Evolutionary conservation across 2,329 filamentous ascomycete species (phyloP), one percentile per base, ranked within the genome.

Genomic region (Colletotrichum aenigma): DNA sequence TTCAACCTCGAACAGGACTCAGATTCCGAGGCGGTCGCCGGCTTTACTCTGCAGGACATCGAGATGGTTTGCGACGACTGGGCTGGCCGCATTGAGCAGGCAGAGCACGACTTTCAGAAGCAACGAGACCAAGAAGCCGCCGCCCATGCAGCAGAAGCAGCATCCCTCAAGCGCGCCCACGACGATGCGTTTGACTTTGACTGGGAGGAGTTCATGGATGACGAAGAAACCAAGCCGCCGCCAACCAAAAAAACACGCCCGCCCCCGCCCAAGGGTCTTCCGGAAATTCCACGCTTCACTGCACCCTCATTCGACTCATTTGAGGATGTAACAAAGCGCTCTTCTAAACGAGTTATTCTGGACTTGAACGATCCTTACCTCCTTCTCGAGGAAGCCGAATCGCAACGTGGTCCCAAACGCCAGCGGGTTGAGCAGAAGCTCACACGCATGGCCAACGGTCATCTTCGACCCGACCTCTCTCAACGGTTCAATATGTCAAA

Each of bases 401-500:
- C 91, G 21, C 91, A 93, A 78, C 88, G 90, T 32, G 88, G 90
- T 13, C 85, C 90, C 21, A 94, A 94, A 83, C 91, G 92, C 72
- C 88, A 87, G 26, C 89, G 88, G 58, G 80, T 87, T 16, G 87
- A 91, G 73, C 86, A 88, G 67, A 92, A 92, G 77, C 89, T 91
- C 78, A 93, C 91, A 84, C 93, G 90, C 77, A 93, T 92, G 87
- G 92, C 91, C 9, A 93, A 91, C 72, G 92, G 93, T 18, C 93
- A 92, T 66, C 86, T 95, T 56, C 92, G 93, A 4, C 94, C 93
- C 70, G 93, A 95, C 71, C 90, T 98, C 43, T 91, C 91, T 48
- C 91, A 94, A 79, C 93, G 96, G 56, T 99, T 98, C 89, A 98
- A 98, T 82, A 94, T 97, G 74, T 98, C 96, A 34, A 98, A 98